phyloP scores from a whole-genome alignment of 495 filamentous ascomycete species.

The Penicillium paxilli region DNA sequence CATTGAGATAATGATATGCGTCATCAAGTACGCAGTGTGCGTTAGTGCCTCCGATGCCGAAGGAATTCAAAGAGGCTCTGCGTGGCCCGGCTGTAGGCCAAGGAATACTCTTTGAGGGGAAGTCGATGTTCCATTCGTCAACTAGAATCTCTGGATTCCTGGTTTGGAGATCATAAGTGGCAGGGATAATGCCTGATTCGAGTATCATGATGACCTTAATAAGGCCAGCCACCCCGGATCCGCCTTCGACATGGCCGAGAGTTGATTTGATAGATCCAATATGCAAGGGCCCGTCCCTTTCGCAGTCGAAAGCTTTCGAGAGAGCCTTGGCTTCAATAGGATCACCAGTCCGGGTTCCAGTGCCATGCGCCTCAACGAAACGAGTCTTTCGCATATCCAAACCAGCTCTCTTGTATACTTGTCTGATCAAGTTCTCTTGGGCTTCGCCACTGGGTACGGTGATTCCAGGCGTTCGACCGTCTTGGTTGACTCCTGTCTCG shows the following conservation, averaged over 20 bases:
- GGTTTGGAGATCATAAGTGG: conserved; percentile 31
- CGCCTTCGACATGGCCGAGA: conserved; percentile 47
- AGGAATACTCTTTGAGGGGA: conserved; percentile 12
- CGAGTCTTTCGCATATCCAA: conserved; percentile 36
- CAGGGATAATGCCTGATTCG: conserved; percentile 41
- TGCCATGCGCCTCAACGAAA: conserved; percentile 51
- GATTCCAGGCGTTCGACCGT: conserved; percentile 52
- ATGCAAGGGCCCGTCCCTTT: conserved; percentile 15
- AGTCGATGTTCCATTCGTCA: conserved; percentile 15
- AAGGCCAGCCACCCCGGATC: conserved; percentile 43
- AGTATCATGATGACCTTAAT: conserved; percentile 40
- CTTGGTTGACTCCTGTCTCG: conserved; percentile 40
- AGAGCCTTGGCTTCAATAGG: conserved; percentile 54
- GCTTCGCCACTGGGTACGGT: conserved; percentile 38
- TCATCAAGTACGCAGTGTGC: conserved; percentile 60
- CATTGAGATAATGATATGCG: conserved; percentile 20
- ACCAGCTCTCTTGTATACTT: conserved; percentile 37
- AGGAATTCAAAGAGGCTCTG: conserved; percentile 55
- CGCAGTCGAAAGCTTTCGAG: conserved; percentile 25
- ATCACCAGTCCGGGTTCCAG: conserved; percentile 51
- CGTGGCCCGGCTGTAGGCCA: conserved; percentile 34
- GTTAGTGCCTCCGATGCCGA: conserved; percentile 67
- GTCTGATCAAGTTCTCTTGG: conserved; percentile 42
- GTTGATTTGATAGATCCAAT: conserved; percentile 45
- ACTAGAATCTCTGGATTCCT: conserved; percentile 32